Evolutionary conservation across 176 grass and related monocot genomes (phyloP).

Genomic region (Eleusine coracana): DNA sequence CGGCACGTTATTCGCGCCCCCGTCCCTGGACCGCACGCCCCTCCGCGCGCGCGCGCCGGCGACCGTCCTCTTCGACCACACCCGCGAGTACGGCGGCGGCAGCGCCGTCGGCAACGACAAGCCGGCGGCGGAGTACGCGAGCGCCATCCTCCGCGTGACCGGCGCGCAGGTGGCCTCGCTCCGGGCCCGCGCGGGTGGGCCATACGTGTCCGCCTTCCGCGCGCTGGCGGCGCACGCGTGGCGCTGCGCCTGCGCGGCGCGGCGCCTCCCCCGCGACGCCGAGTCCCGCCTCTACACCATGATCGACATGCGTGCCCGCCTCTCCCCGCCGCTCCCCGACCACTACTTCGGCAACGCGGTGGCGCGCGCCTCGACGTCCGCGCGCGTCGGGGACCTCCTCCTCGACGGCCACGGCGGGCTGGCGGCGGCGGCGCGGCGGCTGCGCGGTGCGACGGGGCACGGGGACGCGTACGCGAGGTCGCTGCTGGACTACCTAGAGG

Average conservation of each 20-base stretch:
- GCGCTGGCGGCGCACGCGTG: constrained; percentile 49
- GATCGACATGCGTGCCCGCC: constrained; percentile 53
- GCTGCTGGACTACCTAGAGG: constrained; percentile 52
- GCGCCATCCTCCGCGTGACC: constrained; percentile 49
- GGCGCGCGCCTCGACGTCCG: constrained; percentile 32
- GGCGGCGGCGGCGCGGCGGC: constrained; percentile 1
- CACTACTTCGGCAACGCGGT: constrained; percentile 65
- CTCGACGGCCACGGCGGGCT: not conserved
- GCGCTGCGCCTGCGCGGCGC: constrained; percentile 62
- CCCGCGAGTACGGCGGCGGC: constrained; percentile 38
- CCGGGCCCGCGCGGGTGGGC: constrained; percentile 14
- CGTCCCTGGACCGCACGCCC: constrained; percentile 53
- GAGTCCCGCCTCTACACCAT: constrained; percentile 52
- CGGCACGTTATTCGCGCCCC: not conserved
- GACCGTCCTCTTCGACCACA: constrained; percentile 41
- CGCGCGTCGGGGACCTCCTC: constrained; percentile 47
- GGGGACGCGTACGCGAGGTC: constrained; percentile 50
- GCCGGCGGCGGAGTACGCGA: not conserved
- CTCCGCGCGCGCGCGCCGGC: constrained; percentile 39
- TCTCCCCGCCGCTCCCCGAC: constrained; percentile 43
- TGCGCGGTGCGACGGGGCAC: constrained; percentile 37
- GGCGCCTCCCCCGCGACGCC: constrained; percentile 24
- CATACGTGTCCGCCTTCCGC: constrained; percentile 42
- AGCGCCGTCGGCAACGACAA: not conserved
- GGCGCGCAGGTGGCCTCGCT: constrained; percentile 33